Evolutionary conservation across 1,139 yeast species (phyloP), one percentile per base, ranked within the genome.

Genomic region (Yamadazyma diospyri): DNA sequence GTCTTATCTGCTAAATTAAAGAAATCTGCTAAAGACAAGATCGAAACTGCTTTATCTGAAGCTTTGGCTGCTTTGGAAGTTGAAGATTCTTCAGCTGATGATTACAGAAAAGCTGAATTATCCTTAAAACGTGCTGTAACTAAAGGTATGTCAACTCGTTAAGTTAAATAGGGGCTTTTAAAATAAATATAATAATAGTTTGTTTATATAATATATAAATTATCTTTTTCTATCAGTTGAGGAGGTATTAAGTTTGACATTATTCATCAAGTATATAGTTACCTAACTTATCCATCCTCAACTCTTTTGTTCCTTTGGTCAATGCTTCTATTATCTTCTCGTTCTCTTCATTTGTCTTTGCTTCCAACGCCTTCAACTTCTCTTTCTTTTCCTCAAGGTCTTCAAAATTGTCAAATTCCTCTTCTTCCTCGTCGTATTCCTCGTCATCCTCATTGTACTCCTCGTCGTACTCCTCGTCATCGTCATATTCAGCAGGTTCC

Each of bases 141-240:
- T 78, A 92, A 88, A 81, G 97, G 97, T 70, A 86, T 88, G 88
- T 84, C 96, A 59, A 80, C 97, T 71, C 97, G 97, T 81, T 88
- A 86, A 82, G 70, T 17, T 27, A 26, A 29, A 23, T 23, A 23
- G 27, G 34, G 34, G 33, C 19, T 23, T 23, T 23, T 17, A 29
- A 23, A 23, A 18, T 12, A 23, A 29, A 27, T 21, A 21, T 22
- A 29, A 6, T 29, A 29, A 29, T 23, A 9, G 16, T 28, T 29
- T 29, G 26, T 29, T 29, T 21, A 21, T 29, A 29, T 22, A 21
- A 30, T 12, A 23, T 15, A 16, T 27, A 13, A 16, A 17, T 18
- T 19, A 18, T 23, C 18, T 21, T 8, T 27, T 10, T 16, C 10
- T 16, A 32, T 26, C 26, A 33, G 23, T 81, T 87, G 32, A 84